Conservation (phyloP, 148 eudicot species). For the Diospyros kaki region DNA sequence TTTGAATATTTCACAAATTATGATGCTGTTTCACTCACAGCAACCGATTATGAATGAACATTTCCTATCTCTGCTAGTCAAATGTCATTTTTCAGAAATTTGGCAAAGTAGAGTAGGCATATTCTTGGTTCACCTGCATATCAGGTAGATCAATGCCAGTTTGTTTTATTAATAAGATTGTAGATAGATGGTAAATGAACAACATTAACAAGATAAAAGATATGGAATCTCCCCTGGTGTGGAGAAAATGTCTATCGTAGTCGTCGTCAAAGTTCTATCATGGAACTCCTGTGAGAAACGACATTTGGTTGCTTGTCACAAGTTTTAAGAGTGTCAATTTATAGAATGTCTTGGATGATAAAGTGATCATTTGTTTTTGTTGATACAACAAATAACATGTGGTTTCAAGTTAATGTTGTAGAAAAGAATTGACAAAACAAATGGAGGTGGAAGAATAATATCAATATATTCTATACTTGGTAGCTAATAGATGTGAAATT, state of each 20-base stretch:
- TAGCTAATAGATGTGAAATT: background rate
- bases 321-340: background rate
- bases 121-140: background rate
- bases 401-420: background rate
- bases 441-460: background rate
- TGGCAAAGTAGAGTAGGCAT: background rate
- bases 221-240: background rate
- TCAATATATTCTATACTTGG: background rate
- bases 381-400: background rate
- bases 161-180: no score
- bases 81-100: background rate
- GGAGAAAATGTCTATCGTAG: background rate
- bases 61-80: background rate
- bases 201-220: background rate
- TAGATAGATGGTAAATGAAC: no score
- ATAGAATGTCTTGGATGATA: background rate
- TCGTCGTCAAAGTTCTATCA: background rate
- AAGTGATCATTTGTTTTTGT: background rate
- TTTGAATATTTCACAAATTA: no score
- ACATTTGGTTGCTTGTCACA: background rate
- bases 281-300: background rate
- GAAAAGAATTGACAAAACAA: background rate
- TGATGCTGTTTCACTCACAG: background rate
- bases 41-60: background rate
- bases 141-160: background rate